Base-by-base conservation (phyloP, 2,329 filamentous ascomycete species). In the Botrytis elliptica region DNA sequence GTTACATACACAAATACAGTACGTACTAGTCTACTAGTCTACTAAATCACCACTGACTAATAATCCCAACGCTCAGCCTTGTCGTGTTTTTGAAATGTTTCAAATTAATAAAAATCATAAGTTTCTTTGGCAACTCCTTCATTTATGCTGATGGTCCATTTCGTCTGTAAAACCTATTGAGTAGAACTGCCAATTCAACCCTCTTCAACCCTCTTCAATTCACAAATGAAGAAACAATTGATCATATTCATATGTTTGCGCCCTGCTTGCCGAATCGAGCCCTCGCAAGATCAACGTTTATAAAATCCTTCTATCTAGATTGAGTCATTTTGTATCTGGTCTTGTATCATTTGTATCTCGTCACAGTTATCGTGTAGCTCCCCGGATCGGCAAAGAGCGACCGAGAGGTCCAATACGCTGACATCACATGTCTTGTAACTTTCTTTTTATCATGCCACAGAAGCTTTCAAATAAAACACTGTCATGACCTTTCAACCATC, bases 381-480 rank as follows among this genome's bases (percentile, higher is more conserved):
- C 42, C 42, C 42, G 29, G 12, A 33, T 16, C 33, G 36, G 25
- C 36, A 46, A 22, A 22, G 9, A 44, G 36, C 29, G 38, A 10
- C 42, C 33, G 46, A 22, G 33, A 29, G 25, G 5, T 59, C 7
- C 10, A 38, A 63, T 18, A 46, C 36, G 7, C 33, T 38, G 33
- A 55, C 29, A 40, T 64, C 12, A 40, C 4, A 40, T 42, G n/a
- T 42, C 60, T 65, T 40, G 46, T 66, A 72, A 18, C 38, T 60
- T 72, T 52, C 88, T 85, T 81, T 90, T 92, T 63, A 97, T 76
- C 84, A 95, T 94, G 0, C 93, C 94, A 75, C 90, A 92, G 76
- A 99, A 94, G 80, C 95, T 98, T 83, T 97, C 93, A 82, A 95
- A 97, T 0, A 96, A 80, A 0, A 90, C 86, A 29, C 88, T 85